Evolutionary conservation across 2,329 filamentous ascomycete genomes (phyloP), one percentile per base, ranked within the genome.

Genomic region (Stagonosporopsis tanaceti): DNA sequence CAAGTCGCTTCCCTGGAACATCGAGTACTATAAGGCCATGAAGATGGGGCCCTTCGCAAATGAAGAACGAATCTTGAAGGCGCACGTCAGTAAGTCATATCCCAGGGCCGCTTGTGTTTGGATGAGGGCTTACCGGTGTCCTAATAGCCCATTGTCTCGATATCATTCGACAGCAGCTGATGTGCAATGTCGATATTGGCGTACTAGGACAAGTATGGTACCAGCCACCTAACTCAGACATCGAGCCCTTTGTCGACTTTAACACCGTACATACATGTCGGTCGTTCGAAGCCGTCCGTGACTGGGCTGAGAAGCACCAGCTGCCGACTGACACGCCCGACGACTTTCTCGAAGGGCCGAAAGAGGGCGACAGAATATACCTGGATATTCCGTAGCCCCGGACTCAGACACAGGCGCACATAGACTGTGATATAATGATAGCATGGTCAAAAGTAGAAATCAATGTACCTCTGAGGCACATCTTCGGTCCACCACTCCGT

Each of bases 151-250:
- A 89, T 58, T 89, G 87, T 52, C 78, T 88, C 20, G 87, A 89
- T 58, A 85, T 84, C 5, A 61, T 88, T 40, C 84, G 86, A 1
- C 86, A 89, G 65, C 83, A 87, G 17, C 77, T 89, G 24, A 88
- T 88, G 84, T 89, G 86, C 69, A 85, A 82, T 25, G 77, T 84
- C 35, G 86, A 89, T 61, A 81, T 84, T 1, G 85, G 81, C 0
- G 80, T 89, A 0, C 76, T 88, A 0, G 85, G 85, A 7, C 85
- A 89, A 63, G 81, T 88, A 1, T 88, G 86, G 86, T 81, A 81
- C 11, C 76, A 84, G 45, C 72, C 74, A 27, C 80, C 85, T 1
- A 64, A 77, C 1, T 71, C 77, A 8, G 79, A 81, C 0, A 78
- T 84, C 0, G 73, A 76, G 40, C 80, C 85, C 0, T 88, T 85